Conservation (phyloP, 202 grass and related monocot genomes). For the Zoysia matrella region DNA sequence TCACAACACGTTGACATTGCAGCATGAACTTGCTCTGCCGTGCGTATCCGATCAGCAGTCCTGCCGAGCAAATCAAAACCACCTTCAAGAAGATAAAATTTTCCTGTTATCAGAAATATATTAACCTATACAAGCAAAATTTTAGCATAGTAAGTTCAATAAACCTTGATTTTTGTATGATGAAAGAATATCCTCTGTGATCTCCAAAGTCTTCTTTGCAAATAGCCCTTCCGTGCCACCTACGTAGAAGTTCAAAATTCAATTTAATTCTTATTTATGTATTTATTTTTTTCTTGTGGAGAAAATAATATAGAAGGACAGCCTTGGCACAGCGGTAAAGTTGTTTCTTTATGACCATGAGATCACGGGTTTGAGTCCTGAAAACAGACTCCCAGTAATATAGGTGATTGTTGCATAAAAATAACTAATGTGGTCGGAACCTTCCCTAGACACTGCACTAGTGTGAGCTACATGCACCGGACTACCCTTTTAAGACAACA, state of each 20-base stretch:
- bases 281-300: background rate
- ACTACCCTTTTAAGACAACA: too few relatives aligned
- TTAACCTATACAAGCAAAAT: background rate
- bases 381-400: too few relatives aligned
- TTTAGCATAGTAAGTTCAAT: conserved; percentile 1
- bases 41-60: conserved; percentile 76
- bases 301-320: too few relatives aligned
- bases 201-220: conserved; percentile 2
- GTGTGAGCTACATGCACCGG: too few relatives aligned
- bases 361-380: too few relatives aligned
- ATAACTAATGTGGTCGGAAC: too few relatives aligned
- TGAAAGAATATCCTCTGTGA: background rate
- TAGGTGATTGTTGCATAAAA: too few relatives aligned
- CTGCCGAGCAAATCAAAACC: conserved; percentile 84
- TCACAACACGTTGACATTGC: conserved; percentile 62
- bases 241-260: background rate
- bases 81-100: conserved; percentile 51
- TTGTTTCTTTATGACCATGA: too few relatives aligned
- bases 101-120: conserved; percentile 4
- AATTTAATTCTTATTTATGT: background rate
- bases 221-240: conserved; percentile 86
- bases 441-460: too few relatives aligned
- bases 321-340: too few relatives aligned
- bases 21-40: conserved; percentile 70
- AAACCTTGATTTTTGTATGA: conserved; percentile 83